A percentile compares a stretch with the other conserved stretches of the same genome.
Evolutionary conservation across 2,329 filamentous ascomycete genomes (phyloP).

Genomic region (Pseudogymnoascus sp.): DNA sequence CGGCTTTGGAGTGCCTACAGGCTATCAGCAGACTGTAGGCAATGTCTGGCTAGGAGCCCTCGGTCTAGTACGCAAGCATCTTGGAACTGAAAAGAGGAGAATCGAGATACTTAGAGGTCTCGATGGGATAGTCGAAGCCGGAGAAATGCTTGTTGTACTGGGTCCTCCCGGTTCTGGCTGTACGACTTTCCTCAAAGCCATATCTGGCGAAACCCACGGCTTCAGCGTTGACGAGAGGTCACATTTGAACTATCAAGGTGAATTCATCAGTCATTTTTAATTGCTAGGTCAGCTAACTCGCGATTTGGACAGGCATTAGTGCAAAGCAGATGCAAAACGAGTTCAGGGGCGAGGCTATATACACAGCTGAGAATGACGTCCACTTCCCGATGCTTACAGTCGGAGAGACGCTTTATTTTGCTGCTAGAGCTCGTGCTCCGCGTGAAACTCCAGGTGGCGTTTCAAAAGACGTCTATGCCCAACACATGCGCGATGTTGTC

Average conservation of each 20-base stretch:
- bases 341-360: conserved; percentile 65
- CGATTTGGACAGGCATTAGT: not conserved
- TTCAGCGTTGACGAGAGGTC: conserved; percentile 43
- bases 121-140: conserved; percentile 51
- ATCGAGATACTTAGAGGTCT: conserved; percentile 50
- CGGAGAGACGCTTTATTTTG: conserved; percentile 77
- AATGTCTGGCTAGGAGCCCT: conserved; percentile 37
- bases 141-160: conserved; percentile 59
- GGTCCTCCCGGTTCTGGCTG: conserved; percentile 55
- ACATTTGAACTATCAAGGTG: conserved; percentile 51
- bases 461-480: conserved; percentile 42
- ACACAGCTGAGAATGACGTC: conserved; percentile 75
- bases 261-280: conserved; percentile 8
- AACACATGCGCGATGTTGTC: conserved; percentile 40
- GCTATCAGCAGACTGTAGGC: conserved; percentile 25
- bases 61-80: conserved; percentile 36
- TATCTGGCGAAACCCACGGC: conserved; percentile 46
- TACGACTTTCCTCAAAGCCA: conserved; percentile 52
- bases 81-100: conserved; percentile 46
- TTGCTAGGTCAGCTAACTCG: not conserved
- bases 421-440: conserved; percentile 59
- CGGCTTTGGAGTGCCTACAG: conserved; percentile 22
- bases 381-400: conserved; percentile 79
- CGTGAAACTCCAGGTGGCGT: conserved; percentile 51
- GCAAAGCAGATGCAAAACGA: conserved; percentile 42